Evolutionary conservation across 2,329 filamentous ascomycete genomes (phyloP).

Genomic region (Verticillium klebahnii): DNA sequence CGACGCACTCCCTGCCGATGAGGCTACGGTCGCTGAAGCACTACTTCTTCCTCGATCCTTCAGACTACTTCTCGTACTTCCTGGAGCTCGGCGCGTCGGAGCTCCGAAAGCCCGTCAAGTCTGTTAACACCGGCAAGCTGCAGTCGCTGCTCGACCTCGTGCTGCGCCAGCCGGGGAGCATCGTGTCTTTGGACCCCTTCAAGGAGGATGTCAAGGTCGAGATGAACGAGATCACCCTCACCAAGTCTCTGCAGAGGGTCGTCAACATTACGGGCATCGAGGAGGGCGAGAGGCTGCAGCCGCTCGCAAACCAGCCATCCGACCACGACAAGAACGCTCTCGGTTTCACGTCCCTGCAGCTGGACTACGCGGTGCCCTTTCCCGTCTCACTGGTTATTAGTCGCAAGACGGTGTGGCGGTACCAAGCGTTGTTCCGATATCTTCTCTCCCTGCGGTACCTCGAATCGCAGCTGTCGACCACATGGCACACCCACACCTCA

Average conservation of each 20-base stretch:
- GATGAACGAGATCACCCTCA: conserved; percentile 92
- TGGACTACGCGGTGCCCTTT: conserved; percentile 93
- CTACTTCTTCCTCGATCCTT: conserved; percentile 97
- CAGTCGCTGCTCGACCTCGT: conserved; percentile 95
- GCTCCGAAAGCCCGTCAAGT: conserved; percentile 81
- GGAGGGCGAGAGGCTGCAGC: conserved; percentile 77
- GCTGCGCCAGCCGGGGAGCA: conserved; percentile 89
- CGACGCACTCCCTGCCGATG: conserved; percentile 84
- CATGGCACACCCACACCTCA: conserved; percentile 88
- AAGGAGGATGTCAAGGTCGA: conserved; percentile 98
- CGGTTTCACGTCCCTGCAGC: conserved; percentile 87
- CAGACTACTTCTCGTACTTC: conserved; percentile 98
- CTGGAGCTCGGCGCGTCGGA: conserved; percentile 87
- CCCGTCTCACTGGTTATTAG: conserved; percentile 93
- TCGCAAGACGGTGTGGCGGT: conserved; percentile 92
- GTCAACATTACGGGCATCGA: conserved; percentile 96
- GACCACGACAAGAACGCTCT: conserved; percentile 83
- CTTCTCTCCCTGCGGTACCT: conserved; percentile 84
- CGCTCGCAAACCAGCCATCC: conserved; percentile 60
- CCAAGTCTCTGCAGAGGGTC: conserved; percentile 90
- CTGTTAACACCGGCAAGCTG: conserved; percentile 86
- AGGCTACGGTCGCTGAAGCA: conserved; percentile 90
- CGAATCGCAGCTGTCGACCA: conserved; percentile 78
- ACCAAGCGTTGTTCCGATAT: conserved; percentile 94
- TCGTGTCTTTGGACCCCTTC: conserved; percentile 91